Evolutionary conservation across 2,329 filamentous ascomycete genomes (phyloP).

Genomic region (Fusarium anguioides): DNA sequence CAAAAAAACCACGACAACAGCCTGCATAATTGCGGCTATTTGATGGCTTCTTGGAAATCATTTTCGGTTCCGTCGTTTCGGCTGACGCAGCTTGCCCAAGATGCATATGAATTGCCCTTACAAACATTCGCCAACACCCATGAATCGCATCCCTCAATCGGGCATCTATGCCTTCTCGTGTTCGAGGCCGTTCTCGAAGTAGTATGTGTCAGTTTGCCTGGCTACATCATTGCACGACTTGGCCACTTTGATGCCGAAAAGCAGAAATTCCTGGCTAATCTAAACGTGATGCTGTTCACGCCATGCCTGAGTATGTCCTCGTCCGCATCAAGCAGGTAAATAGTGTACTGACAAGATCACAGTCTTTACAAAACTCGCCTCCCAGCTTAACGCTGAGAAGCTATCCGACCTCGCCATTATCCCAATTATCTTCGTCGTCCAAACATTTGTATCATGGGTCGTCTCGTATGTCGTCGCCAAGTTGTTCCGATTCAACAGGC

Average conservation of each 20-base stretch:
- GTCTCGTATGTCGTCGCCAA: constrained; percentile 78
- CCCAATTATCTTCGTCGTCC: constrained; percentile 90
- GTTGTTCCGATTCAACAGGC: constrained; percentile 82
- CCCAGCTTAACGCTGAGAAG: constrained; percentile 91
- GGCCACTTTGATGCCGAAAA: constrained; percentile 96
- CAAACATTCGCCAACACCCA: constrained; percentile 56
- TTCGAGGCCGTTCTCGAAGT: constrained; percentile 96
- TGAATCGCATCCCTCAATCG: constrained; percentile 72
- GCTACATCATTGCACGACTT: constrained; percentile 88
- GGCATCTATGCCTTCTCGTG: constrained; percentile 81
- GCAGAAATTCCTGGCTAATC: constrained; percentile 95
- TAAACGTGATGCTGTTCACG: constrained; percentile 96
- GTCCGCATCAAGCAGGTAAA: background rate
- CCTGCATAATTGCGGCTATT: constrained; percentile 19
- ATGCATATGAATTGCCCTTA: constrained; percentile 57
- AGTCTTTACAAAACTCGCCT: constrained; percentile 98
- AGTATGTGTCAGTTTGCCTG: constrained; percentile 92
- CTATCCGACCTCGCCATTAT: constrained; percentile 91
- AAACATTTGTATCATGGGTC: constrained; percentile 86
- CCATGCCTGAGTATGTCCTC: constrained; percentile 82
- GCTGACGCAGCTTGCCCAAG: constrained; percentile 52
- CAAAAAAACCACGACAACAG: constrained; percentile 14
- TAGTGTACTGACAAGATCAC: constrained; percentile 36
- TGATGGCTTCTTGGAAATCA: constrained; percentile 54
- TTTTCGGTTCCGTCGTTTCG: constrained; percentile 59